Evolutionary conservation across 768 basidiomycete species (phyloP).

Genomic region (Rhizopogon vesiculosus): DNA sequence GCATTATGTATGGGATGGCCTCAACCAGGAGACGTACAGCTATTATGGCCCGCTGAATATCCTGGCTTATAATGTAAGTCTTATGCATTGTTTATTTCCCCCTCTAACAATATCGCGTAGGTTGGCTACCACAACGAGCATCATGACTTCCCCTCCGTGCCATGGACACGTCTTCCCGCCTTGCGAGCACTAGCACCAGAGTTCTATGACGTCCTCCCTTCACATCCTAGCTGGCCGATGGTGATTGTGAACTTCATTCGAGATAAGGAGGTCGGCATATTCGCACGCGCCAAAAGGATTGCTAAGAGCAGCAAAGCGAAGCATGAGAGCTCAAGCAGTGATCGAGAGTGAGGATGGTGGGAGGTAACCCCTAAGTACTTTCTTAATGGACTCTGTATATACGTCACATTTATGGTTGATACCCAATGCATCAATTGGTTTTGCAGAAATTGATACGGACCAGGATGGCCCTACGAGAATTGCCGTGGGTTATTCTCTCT

Average conservation of each 20-base stretch:
- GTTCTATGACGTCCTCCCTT: slow-evolving; percentile 84
- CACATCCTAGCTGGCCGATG: slow-evolving; percentile 93
- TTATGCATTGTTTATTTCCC: background rate
- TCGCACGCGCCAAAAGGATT: slow-evolving; percentile 78
- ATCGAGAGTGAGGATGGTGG: slow-evolving; percentile 11
- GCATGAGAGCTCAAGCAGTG: slow-evolving; percentile 5
- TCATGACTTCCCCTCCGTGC: slow-evolving; percentile 95
- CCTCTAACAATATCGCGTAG: slow-evolving; percentile 31
- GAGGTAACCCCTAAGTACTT: background rate
- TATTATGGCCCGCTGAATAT: slow-evolving; percentile 93
- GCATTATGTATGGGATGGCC: slow-evolving; percentile 91
- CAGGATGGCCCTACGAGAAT: background rate
- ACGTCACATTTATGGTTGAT: background rate
- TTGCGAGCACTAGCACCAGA: slow-evolving; percentile 84
- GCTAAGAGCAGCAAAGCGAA: slow-evolving; percentile 29
- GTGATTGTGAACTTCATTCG: slow-evolving; percentile 93
- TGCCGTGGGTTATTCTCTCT: background rate
- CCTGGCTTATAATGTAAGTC: slow-evolving; percentile 86
- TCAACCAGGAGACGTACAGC: slow-evolving; percentile 93
- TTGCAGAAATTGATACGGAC: background rate
- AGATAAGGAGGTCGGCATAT: slow-evolving; percentile 84
- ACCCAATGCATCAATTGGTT: background rate
- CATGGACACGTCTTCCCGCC: slow-evolving; percentile 90
- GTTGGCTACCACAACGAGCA: slow-evolving; percentile 99
- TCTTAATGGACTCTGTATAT: slow-evolving; percentile 8